Base-by-base conservation (phyloP, 768 basidiomycete species). In the Punctularia strigosozonata region DNA sequence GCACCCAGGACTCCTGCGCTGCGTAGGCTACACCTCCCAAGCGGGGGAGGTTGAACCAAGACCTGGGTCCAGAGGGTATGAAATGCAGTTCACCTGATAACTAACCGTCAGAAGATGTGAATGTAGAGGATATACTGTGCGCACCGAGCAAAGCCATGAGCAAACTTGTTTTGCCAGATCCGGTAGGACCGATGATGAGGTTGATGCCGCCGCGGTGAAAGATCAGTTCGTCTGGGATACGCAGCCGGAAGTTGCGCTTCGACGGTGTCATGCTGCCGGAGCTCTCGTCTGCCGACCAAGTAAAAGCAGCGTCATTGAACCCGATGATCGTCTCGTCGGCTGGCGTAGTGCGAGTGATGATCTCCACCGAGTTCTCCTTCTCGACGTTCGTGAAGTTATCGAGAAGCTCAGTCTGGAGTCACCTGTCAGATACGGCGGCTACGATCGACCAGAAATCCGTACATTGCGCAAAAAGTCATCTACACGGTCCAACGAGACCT, bases 1-100 rank as follows among this genome's bases (percentile, higher is more conserved):
- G 73, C 2, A 88, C 77, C 85, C 85, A 92, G 4, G 81, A 76
- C 51, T 88, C 84, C 53, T 92, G 87, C 3, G 80, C 79, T 5
- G 80, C 80, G 52, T 84, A 88, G 2, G 84, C 77, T 26, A 91
- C 68, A 4, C 86, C 84, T 1, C 66, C 66, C 3, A 59, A 60
- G 3, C 83, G 63, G 19, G 86, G 85, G 5, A 89, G 68, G 44
- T 72, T 75, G 55, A 69, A 82, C 69, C 73, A 80, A 0, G 81
- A 75, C 31, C 71, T 66, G 1, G 69, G 61, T 6, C 58, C 53
- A 6, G 60, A 59, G 2, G 68, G 70, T 7, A 68, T 55, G 49
- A 74, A 77, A 51, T 81, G 76, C 75, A 84, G 73, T 56, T 83
- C 80, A 24, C 77, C 62, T 54, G 37, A 17, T 4, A 19, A n/a